Evolutionary conservation across 23 red algal species (phyloP).

Genomic region (Gracilaria caudata): DNA sequence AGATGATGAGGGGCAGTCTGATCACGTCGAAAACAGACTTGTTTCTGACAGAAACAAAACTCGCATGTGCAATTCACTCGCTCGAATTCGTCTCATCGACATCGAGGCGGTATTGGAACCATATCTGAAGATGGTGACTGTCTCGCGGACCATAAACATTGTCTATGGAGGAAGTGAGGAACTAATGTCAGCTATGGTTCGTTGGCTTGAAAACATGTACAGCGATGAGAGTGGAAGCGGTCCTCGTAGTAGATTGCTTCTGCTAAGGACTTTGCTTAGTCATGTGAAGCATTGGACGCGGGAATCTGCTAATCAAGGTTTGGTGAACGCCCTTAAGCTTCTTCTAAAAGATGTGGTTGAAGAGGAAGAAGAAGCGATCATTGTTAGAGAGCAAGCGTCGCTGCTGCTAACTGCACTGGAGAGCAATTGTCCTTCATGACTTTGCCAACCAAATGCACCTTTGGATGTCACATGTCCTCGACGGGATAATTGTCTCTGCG

Average conservation of each 20-base stretch:
- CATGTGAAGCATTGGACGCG: constrained; percentile 53
- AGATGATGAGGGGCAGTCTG: constrained; percentile 58
- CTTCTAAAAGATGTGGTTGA: constrained; percentile 59
- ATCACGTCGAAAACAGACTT: constrained; percentile 45
- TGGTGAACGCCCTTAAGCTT: constrained; percentile 40
- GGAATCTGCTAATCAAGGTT: constrained; percentile 28
- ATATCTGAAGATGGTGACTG: constrained; percentile 76
- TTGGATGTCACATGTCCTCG: background rate
- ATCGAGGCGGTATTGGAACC: constrained; percentile 81
- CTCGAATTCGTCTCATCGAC: constrained; percentile 48
- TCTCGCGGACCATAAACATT: constrained; percentile 40
- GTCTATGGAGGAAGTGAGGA: constrained; percentile 53
- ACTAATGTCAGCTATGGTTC: constrained; percentile 45
- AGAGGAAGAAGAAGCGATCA: constrained; percentile 59
- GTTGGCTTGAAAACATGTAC: constrained; percentile 63
- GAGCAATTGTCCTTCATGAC: background rate
- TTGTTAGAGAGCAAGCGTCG: constrained; percentile 67
- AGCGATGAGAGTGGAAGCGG: constrained; percentile 34
- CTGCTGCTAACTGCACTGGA: constrained; percentile 57
- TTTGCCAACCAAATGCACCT: too few species aligned
- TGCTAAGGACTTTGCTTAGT: constrained; percentile 60
- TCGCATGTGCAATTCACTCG: constrained; percentile 39
- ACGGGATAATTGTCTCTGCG: background rate
- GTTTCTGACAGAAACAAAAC: constrained; percentile 39
- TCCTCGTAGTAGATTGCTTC: constrained; percentile 59